These are phyloP conservation scores for Perilla frutescens DNA, from an alignment of 257 asterid species.

Conservation along the genomic window DNA sequence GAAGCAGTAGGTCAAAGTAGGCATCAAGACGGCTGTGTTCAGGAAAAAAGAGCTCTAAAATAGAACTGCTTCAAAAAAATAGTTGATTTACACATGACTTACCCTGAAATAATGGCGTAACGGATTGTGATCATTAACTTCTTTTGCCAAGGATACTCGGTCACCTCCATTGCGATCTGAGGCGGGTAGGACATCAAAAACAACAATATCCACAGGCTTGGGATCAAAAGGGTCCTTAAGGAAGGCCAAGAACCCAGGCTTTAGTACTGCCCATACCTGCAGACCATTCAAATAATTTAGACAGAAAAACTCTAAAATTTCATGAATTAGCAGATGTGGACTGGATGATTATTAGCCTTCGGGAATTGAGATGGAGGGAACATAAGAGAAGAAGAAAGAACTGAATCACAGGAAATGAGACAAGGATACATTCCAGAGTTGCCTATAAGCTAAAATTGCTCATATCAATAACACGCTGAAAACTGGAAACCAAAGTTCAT, in stretches of 20 bases:
- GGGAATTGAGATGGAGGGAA: slow-evolving; percentile 21
- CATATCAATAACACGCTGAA: not conserved
- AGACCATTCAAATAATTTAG: slow-evolving; percentile 40
- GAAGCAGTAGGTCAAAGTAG: slow-evolving; percentile 16
- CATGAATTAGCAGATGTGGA: slow-evolving; percentile 10
- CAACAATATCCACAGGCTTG: slow-evolving; percentile 83
- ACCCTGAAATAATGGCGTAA: slow-evolving; percentile 96
- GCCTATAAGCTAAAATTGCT: slow-evolving; percentile 15
- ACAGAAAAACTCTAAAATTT: slow-evolving; percentile 1
- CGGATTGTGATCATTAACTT: slow-evolving; percentile 88
- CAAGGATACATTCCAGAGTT: slow-evolving; percentile 25
- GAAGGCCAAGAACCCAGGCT: slow-evolving; percentile 97
- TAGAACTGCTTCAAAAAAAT: slow-evolving; percentile 37
- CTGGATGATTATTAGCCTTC: slow-evolving; percentile 25
- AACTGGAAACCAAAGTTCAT: slow-evolving; percentile 24
- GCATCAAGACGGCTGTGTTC: slow-evolving; percentile 15
- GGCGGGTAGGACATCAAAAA: slow-evolving; percentile 94
- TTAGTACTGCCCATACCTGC: slow-evolving; percentile 97
- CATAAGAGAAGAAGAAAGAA: slow-evolving; percentile 26
- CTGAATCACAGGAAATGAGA: slow-evolving; percentile 28
- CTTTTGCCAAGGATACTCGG: slow-evolving; percentile 80
- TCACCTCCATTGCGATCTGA: slow-evolving; percentile 82
- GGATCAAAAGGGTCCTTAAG: slow-evolving; percentile 89
- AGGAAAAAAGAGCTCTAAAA: no score
- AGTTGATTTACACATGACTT: slow-evolving; percentile 37